Evolutionary conservation across 352 stramenopile genomes (phyloP).

Genomic region (Pythium rhizo-oryzae): DNA sequence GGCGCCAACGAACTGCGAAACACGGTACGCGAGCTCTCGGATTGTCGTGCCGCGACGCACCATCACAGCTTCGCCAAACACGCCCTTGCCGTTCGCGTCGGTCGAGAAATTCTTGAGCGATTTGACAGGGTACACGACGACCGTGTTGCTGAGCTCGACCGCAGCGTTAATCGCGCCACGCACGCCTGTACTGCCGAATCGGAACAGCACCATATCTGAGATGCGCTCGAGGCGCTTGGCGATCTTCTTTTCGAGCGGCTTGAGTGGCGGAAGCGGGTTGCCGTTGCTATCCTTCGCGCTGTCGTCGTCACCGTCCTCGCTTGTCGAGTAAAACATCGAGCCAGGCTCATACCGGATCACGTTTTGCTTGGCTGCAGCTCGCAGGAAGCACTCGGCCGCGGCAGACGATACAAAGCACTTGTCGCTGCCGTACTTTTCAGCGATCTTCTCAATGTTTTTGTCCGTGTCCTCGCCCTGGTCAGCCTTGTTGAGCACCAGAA

Average conservation of each 20-base stretch:
- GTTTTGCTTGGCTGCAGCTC: slow-evolving; percentile 69
- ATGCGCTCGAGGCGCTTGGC: slow-evolving; percentile 82
- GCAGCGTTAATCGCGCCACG: slow-evolving; percentile 86
- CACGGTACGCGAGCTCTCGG: slow-evolving; percentile 66
- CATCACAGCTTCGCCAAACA: slow-evolving; percentile 81
- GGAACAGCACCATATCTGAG: slow-evolving; percentile 91
- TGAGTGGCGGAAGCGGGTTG: slow-evolving; percentile 44
- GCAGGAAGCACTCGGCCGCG: slow-evolving; percentile 84
- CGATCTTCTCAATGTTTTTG: slow-evolving; percentile 87
- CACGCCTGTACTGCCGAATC: slow-evolving; percentile 86
- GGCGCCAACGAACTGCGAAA: slow-evolving; percentile 68
- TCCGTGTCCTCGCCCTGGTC: slow-evolving; percentile 86
- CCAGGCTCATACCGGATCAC: slow-evolving; percentile 87
- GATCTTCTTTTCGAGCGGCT: slow-evolving; percentile 81
- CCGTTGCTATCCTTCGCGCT: slow-evolving; percentile 34
- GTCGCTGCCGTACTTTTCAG: slow-evolving; percentile 87
- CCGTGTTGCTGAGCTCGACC: slow-evolving; percentile 79
- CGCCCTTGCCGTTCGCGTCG: slow-evolving; percentile 61
- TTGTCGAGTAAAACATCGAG: slow-evolving; percentile 85
- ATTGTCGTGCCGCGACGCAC: slow-evolving; percentile 75
- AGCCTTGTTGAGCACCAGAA: slow-evolving; percentile 90
- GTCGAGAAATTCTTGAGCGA: slow-evolving; percentile 87
- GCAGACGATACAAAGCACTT: slow-evolving; percentile 87
- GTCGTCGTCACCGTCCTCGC: slow-evolving; percentile 68
- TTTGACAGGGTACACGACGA: slow-evolving; percentile 87